These are phyloP conservation scores for Lentinula edodes DNA, from an alignment of 768 basidiomycete genomes.

Conservation along the genomic window DNA sequence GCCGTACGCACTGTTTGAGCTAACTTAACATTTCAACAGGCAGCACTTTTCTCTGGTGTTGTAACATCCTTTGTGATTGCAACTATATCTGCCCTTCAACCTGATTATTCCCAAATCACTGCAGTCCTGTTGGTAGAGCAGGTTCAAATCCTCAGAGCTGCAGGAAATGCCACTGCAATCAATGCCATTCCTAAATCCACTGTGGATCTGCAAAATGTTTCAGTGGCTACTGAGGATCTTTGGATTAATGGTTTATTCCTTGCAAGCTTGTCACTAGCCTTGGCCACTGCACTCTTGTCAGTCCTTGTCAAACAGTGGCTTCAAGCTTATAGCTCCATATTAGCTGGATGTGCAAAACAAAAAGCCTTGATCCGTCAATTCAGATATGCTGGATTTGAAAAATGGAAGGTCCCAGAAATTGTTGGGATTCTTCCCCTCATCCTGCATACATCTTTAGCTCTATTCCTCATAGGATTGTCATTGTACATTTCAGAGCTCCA, in stretches of 20 bases:
- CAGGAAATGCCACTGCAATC: not conserved
- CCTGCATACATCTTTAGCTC: conserved; percentile 4
- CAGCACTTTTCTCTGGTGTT: not conserved
- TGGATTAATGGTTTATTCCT: conserved; percentile 8
- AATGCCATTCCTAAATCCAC: not conserved
- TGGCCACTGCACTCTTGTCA: not conserved
- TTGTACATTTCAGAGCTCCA: no score
- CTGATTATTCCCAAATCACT: not conserved
- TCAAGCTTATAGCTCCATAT: not conserved
- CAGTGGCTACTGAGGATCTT: not conserved
- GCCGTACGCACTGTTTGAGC: no score
- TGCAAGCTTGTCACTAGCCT: not conserved
- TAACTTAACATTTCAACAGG: not conserved
- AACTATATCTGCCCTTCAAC: not conserved
- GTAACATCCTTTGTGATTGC: not conserved
- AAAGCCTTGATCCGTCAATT: not conserved
- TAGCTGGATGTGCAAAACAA: not conserved
- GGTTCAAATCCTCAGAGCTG: not conserved
- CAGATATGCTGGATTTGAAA: not conserved
- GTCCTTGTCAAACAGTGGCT: conserved; percentile 9
- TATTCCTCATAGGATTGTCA: not conserved
- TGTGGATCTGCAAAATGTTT: not conserved
- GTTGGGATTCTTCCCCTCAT: conserved; percentile 2
- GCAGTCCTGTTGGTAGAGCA: not conserved
- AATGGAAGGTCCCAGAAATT: conserved; percentile 5